Evolutionary conservation across 352 stramenopile genomes (phyloP).

Genomic region (Phytophthora agathidicida): DNA sequence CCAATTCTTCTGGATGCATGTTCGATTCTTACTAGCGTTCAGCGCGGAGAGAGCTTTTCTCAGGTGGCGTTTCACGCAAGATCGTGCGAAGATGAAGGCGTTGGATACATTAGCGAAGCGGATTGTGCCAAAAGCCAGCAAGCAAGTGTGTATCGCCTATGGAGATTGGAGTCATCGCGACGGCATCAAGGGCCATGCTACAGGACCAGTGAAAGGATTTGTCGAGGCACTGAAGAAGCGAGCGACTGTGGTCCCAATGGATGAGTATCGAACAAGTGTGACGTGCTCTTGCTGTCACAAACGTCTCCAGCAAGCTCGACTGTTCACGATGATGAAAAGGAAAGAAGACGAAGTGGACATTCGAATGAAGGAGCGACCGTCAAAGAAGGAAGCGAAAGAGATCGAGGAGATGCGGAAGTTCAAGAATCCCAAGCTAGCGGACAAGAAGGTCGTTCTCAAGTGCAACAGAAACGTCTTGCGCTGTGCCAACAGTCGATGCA

Average conservation of each 20-base stretch:
- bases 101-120: not conserved
- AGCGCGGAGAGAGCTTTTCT: not conserved
- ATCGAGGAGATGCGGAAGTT: no score
- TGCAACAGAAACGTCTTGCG: no score
- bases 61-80: not conserved
- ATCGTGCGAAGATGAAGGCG: not conserved
- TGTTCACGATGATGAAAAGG: not conserved
- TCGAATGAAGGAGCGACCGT: not conserved
- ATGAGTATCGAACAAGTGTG: slow-evolving; percentile 18
- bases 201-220: slow-evolving; percentile 17
- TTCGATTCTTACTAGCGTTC: not conserved
- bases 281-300: slow-evolving; percentile 23
- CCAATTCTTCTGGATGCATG: not conserved
- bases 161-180: slow-evolving; percentile 20
- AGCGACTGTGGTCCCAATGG: slow-evolving; percentile 13
- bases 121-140: not conserved
- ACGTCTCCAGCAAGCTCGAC: slow-evolving; percentile 8
- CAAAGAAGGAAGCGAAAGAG: no score
- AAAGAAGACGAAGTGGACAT: not conserved
- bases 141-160: slow-evolving; percentile 15
- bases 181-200: slow-evolving; percentile 24
- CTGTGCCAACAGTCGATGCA: no score
- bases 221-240: slow-evolving; percentile 20
- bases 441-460: no score
- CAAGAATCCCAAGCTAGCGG: no score